Conservation (phyloP, 495 filamentous ascomycete species). For the Penicillium samsonianum region DNA sequence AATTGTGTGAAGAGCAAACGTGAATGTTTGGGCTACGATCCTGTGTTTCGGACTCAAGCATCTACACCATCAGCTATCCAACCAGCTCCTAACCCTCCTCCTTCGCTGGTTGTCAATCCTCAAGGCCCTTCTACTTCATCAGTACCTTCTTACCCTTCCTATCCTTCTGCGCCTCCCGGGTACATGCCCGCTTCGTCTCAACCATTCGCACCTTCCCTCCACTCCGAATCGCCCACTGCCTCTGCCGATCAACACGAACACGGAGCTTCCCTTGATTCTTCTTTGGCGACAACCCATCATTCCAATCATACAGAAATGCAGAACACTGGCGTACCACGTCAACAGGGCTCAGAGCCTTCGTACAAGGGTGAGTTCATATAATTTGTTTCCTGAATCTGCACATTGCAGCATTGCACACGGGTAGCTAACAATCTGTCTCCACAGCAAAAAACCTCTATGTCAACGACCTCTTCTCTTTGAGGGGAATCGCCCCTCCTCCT, state of each 20-base stretch:
- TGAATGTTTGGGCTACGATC: constrained; percentile 96
- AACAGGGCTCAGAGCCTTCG: constrained; percentile 33
- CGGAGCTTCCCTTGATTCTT: constrained; percentile 71
- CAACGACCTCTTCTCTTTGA: constrained; percentile 70
- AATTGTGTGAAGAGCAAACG: constrained; percentile 99
- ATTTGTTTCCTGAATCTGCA: neutral
- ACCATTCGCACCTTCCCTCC: constrained; percentile 56
- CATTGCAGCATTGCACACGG: neutral
- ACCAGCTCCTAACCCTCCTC: constrained; percentile 63
- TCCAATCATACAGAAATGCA: constrained; percentile 41
- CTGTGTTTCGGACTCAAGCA: constrained; percentile 90
- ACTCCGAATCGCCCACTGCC: constrained; percentile 49
- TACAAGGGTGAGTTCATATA: constrained; percentile 38
- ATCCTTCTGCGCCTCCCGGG: constrained; percentile 55
- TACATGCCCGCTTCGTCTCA: constrained; percentile 61
- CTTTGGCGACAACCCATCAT: constrained; percentile 52
- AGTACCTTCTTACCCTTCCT: constrained; percentile 43
- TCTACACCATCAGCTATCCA: constrained; percentile 73
- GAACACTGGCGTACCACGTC: constrained; percentile 29
- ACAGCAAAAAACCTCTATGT: constrained; percentile 71
- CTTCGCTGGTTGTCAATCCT: constrained; percentile 48
- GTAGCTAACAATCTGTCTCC: constrained; percentile 16
- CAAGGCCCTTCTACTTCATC: constrained; percentile 41
- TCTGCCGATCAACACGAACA: constrained; percentile 60
- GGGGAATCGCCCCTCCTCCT: constrained; percentile 61